Base-by-base conservation (phyloP, 2,329 filamentous ascomycete genomes). In the Penicillium thymicola region DNA sequence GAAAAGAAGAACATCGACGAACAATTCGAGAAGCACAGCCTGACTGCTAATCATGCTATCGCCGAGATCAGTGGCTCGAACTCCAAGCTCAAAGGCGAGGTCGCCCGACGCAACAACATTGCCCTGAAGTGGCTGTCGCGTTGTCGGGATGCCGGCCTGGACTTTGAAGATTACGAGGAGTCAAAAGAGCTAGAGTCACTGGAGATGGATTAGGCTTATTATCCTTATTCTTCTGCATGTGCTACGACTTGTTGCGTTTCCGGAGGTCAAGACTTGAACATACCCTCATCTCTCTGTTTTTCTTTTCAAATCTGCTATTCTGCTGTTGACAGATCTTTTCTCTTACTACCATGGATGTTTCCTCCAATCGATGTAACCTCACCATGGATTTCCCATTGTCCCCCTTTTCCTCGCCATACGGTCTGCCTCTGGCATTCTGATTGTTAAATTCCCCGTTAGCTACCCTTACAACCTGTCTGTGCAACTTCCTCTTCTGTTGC, bases 61-160 rank as follows among this genome's bases (percentile, higher is more conserved):
- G 95, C 94, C 72, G 92, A 97, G 73, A 95, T 96, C 66, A 93
- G 96, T 72, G 85, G 89, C 16, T 89, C 94, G 62, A 96, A 96
- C 72, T 92, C 96, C 61, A 93, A 96, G 73, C 92, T 96, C 75
- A 97, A 97, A 77, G 86, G 87, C 16, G 93, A 97, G 75, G 85
- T 97, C 49, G 93, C 89, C 69, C 83, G 87, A 30, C 92, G 89
- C 61, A 95, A 93, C 67, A 90, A 95, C 65, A 94, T 77, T 46
- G 75, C 74, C 7, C 52, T 66, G 18, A 79, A 79, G 63, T 79
- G 77, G 77, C 69, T 79, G 38, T 71, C 76, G 51, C 73, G 77
- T 54, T 78, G 75, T 65, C 74, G 75, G 41, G 77, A 79, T 38
- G 76, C 75, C 2, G 76, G 76, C n/a, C 68, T 79, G 7, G 74